phyloP scores from a whole-genome alignment of 164 flowering plant genomes.

The Pachysandra terminalis region DNA sequence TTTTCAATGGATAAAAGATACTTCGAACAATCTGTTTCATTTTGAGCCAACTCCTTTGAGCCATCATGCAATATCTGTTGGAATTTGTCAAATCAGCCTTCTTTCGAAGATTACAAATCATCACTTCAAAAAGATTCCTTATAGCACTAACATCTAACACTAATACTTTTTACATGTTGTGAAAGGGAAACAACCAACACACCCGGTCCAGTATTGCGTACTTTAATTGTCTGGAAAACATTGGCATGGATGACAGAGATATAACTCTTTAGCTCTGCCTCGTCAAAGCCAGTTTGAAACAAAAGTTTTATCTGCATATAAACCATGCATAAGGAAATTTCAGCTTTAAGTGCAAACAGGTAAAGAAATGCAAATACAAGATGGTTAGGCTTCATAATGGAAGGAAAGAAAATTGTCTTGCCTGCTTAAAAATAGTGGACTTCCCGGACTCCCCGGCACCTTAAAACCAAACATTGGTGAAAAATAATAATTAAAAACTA shows the following conservation, averaged over 20 bases:
- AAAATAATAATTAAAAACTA: constrained; percentile 6
- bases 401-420: constrained; percentile 16
- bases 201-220: constrained; percentile 86
- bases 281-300: constrained; percentile 96
- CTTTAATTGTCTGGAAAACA: constrained; percentile 99
- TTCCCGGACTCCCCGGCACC: constrained; percentile 99
- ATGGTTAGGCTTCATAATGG: not conserved
- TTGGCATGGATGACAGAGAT: constrained; percentile 89
- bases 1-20: constrained; percentile 68
- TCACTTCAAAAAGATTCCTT: not conserved
- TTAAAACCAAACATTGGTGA: constrained; percentile 22
- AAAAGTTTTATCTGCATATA: constrained; percentile 82
- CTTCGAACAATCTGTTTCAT: constrained; percentile 57
- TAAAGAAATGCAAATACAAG: not conserved
- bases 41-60: constrained; percentile 81
- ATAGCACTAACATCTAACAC: constrained; percentile 9
- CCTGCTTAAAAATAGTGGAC: constrained; percentile 99
- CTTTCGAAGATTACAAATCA: constrained; percentile 4
- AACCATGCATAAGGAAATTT: constrained; percentile 1
- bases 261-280: constrained; percentile 83
- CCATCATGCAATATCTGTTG: constrained; percentile 83
- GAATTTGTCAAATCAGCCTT: constrained; percentile 9
- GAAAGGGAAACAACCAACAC: constrained; percentile 83
- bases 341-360: not conserved
- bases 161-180: constrained; percentile 19